Evolutionary conservation across 768 basidiomycete genomes (phyloP).

Genomic region (Russula ochroleuca): DNA sequence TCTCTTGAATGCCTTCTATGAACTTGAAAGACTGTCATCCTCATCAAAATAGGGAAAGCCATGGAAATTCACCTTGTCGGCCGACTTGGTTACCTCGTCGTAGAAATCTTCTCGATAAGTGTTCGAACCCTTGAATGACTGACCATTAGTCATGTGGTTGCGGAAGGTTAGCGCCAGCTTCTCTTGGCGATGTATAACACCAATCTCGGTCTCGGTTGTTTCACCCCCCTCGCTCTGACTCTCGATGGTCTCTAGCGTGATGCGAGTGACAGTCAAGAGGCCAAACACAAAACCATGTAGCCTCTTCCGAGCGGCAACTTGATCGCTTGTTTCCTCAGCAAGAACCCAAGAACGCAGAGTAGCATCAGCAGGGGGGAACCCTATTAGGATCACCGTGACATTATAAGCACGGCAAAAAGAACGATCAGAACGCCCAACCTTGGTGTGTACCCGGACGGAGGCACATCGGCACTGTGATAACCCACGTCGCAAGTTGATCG

Average conservation of each 20-base stretch:
- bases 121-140: background rate
- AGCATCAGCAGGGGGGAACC: background rate
- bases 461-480: background rate
- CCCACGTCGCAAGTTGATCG: background rate
- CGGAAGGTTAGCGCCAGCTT: background rate
- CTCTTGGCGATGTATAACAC: background rate
- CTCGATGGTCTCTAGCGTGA: background rate
- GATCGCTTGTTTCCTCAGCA: background rate
- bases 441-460: background rate
- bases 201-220: background rate
- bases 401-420: background rate
- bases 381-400: background rate
- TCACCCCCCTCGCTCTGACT: background rate
- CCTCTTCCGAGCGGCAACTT: background rate
- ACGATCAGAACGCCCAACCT: background rate
- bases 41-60: background rate
- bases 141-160: background rate
- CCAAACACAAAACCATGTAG: background rate
- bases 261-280: background rate
- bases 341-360: background rate
- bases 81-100: background rate
- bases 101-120: background rate
- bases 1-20: background rate
- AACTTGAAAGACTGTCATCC: background rate
- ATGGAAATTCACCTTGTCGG: background rate